These are phyloP conservation scores for Monascus purpureus DNA, from an alignment of 495 filamentous ascomycete species.

Conservation along the genomic window DNA sequence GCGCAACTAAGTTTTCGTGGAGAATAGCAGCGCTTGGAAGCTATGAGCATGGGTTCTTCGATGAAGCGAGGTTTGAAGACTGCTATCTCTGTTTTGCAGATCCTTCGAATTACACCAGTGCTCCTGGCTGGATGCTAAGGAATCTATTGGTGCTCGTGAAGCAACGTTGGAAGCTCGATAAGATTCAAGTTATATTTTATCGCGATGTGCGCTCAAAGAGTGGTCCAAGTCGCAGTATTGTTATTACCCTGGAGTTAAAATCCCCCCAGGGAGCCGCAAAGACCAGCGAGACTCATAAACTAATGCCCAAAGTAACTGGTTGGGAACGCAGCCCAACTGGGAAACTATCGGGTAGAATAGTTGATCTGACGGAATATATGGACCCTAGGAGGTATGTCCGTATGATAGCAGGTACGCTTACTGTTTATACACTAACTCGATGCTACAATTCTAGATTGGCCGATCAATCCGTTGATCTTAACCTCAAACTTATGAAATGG, in stretches of 20 bases:
- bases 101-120: slow-evolving; percentile 73
- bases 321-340: slow-evolving; percentile 77
- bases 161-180: slow-evolving; percentile 61
- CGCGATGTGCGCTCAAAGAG: slow-evolving; percentile 63
- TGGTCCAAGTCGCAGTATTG: slow-evolving; percentile 65
- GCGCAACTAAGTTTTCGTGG: slow-evolving; percentile 51
- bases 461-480: slow-evolving; percentile 93
- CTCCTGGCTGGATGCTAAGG: slow-evolving; percentile 83
- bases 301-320: slow-evolving; percentile 78
- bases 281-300: slow-evolving; percentile 16
- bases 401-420: not conserved
- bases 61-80: slow-evolving; percentile 49
- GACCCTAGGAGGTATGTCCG: slow-evolving; percentile 53
- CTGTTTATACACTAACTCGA: no score
- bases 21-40: slow-evolving; percentile 55
- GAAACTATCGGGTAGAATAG: slow-evolving; percentile 59
- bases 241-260: slow-evolving; percentile 53
- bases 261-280: slow-evolving; percentile 8
- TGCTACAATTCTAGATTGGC: no score
- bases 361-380: slow-evolving; percentile 81
- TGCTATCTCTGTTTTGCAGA: slow-evolving; percentile 79
- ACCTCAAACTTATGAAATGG: slow-evolving; percentile 98
- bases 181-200: slow-evolving; percentile 80
- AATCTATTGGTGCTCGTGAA: slow-evolving; percentile 81
- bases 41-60: slow-evolving; percentile 83